Evolutionary conservation across 2,329 filamentous ascomycete genomes (phyloP).

Genomic region (Calonectria hongkongensis): DNA sequence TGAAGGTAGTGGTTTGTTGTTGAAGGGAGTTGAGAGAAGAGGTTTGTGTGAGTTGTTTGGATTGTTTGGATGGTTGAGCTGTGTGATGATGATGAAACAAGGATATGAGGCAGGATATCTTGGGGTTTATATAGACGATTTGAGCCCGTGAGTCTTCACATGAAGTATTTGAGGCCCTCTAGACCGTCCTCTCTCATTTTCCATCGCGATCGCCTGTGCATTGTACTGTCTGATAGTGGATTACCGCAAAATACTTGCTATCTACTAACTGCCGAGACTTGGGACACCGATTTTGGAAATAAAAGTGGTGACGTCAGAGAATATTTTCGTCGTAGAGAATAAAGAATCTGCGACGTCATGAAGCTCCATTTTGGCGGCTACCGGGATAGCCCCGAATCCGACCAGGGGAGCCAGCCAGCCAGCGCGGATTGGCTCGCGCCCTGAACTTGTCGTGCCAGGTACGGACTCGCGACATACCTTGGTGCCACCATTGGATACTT

Average conservation of each 20-base stretch:
- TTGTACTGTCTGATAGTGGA: slow-evolving; percentile 31
- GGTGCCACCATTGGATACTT: slow-evolving; percentile 14
- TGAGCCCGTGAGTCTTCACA: slow-evolving; percentile 19
- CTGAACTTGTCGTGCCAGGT: slow-evolving; percentile 22
- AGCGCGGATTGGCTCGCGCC: slow-evolving; percentile 6
- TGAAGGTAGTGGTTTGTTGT: slow-evolving; percentile 50
- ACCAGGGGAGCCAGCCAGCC: slow-evolving; percentile 13
- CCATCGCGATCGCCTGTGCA: not conserved
- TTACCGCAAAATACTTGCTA: rapidly evolving
- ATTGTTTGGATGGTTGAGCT: slow-evolving; percentile 42
- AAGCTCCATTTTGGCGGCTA: slow-evolving; percentile 21
- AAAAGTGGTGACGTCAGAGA: slow-evolving; percentile 43
- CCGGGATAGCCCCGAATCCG: not conserved
- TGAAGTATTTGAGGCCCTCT: slow-evolving; percentile 5
- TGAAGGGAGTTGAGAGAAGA: slow-evolving; percentile 42
- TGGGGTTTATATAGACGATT: slow-evolving; percentile 49
- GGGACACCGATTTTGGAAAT: not conserved
- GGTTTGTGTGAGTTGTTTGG: slow-evolving; percentile 45
- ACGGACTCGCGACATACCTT: slow-evolving; percentile 15
- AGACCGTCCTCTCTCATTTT: not conserved
- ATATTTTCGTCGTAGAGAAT: not conserved
- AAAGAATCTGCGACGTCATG: slow-evolving; percentile 32
- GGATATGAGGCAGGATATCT: slow-evolving; percentile 30
- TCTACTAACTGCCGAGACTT: slow-evolving; percentile 24
- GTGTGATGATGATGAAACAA: slow-evolving; percentile 44